Base-by-base conservation (phyloP, 2,329 filamentous ascomycete genomes). In the Ascochyta koolunga region DNA sequence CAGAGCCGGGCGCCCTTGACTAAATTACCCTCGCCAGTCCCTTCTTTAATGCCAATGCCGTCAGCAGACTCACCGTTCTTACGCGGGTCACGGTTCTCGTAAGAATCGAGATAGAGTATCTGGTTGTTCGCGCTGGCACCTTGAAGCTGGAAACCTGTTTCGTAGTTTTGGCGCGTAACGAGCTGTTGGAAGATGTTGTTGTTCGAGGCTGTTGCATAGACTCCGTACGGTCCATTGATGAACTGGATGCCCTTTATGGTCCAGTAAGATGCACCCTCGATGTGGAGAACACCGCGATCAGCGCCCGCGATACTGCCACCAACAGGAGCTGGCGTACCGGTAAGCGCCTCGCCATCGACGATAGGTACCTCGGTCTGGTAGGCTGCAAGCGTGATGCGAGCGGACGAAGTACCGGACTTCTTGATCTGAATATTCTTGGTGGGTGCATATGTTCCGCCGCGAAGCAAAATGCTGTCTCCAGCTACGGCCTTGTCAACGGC, bases 11-110 rank as follows among this genome's bases (percentile, higher is more conserved):
- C 76, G 5, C 77, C 78, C 24, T 75, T 74, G 6, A 82, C 59
- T 1, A 77, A 58, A 44, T 82, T 82, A 8, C 80, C 80, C 18
- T 73, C 72, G 3, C 80, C 80, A 1, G 65, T 70, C 6, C 80
- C 80, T 38, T 78, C 74, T 62, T 82, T 82, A 62, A 75, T 77
- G 2, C 74, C 80, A 38, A 82, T 79, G 1, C 80, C 80, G 47
- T 82, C 80, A 9, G 80, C 80, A 33, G 76, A 79, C 64, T 82
- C 80, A 13, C 80, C 80, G 38, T 82, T 82, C 70, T 82, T 82
- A 43, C 80, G 75, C 5, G 80, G 80, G 27, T 68, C 66, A 5
- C 64, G 58, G 50, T 68, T 68, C 5, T 41, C 43, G 45, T 66
- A 68, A 10, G 58, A 62, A 41, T 68, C 66, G 10, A 68, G 51